Conservation (phyloP, 345 rosid genomes). For the Euclidium syriacum region DNA sequence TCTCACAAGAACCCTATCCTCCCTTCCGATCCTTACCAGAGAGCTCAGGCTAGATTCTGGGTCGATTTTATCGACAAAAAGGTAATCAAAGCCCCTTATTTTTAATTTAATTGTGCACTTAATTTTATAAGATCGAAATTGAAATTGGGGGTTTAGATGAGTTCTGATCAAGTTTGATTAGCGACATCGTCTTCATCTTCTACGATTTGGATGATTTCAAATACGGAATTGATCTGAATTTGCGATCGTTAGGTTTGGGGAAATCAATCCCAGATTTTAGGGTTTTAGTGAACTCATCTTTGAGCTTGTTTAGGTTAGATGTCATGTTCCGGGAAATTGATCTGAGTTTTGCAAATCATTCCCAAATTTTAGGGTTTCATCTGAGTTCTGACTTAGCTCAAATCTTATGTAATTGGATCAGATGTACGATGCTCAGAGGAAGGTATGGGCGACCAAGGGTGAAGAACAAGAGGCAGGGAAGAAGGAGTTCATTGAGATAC, state of each 20-base stretch:
- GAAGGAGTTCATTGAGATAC: slow-evolving; percentile 20
- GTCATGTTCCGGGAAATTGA: too few relatives aligned
- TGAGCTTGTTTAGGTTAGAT: background rate
- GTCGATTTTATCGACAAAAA: slow-evolving; percentile 27
- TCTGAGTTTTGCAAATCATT: too few relatives aligned
- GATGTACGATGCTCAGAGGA: slow-evolving; percentile 20
- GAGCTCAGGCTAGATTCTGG: slow-evolving; percentile 26
- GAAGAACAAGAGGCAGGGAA: slow-evolving; percentile 22
- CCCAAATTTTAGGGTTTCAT: too few relatives aligned
- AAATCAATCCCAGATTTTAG: background rate
- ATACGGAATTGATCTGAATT: background rate
- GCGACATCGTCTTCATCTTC: background rate
- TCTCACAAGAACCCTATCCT: slow-evolving; percentile 24
- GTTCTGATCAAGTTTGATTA: background rate
- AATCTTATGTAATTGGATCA: background rate
- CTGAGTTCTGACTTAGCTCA: background rate
- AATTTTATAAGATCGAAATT: background rate
- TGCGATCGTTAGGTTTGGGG: background rate
- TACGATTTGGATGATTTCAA: background rate
- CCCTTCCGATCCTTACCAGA: slow-evolving; percentile 28
- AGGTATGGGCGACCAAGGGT: slow-evolving; percentile 17
- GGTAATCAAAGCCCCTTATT: background rate
- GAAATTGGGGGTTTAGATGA: background rate
- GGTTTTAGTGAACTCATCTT: background rate
- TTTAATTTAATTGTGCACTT: background rate